Percentiles rank a stretch among this genome's conserved stretches.
Evolutionary conservation across 2,329 filamentous ascomycete species (phyloP).

Genomic region (Ascochyta pisi): DNA sequence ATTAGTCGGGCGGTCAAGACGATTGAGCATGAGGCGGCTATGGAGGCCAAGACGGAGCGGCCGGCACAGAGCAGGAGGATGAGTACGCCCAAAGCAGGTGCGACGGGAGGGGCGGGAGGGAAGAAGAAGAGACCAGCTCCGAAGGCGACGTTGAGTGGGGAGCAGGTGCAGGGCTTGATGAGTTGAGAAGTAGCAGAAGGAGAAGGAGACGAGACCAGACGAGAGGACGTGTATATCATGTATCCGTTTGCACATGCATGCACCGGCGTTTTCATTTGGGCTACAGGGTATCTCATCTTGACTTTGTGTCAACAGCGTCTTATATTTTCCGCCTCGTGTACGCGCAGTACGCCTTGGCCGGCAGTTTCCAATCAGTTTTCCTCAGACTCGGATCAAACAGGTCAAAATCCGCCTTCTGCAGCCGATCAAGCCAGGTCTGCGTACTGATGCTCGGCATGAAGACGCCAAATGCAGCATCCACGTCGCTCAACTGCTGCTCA

Average conservation of each 20-base stretch:
- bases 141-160: slow-evolving; percentile 32
- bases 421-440: slow-evolving; percentile 75
- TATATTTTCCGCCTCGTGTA: slow-evolving; percentile 60
- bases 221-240: not conserved
- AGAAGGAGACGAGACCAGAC: too few species aligned
- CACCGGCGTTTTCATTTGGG: not conserved
- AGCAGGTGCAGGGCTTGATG: slow-evolving; percentile 38
- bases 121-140: slow-evolving; percentile 30
- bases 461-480: slow-evolving; percentile 76
- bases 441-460: slow-evolving; percentile 82
- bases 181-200: slow-evolving; percentile 7
- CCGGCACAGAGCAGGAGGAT: slow-evolving; percentile 5
- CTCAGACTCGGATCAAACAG: slow-evolving; percentile 70
- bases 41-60: slow-evolving; percentile 35
- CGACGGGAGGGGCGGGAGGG: slow-evolving; percentile 9
- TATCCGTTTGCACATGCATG: not conserved
- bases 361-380: slow-evolving; percentile 79
- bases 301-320: too few species aligned
- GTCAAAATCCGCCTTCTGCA: slow-evolving; percentile 87
- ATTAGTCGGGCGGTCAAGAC: slow-evolving; percentile 46
- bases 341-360: slow-evolving; percentile 76
- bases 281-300: too few species aligned
- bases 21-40: slow-evolving; percentile 46
- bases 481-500: slow-evolving; percentile 56
- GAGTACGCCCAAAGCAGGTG: slow-evolving; percentile 13